phyloP scores from a whole-genome alignment of 306 rosid species.

The Castanea crenata region DNA sequence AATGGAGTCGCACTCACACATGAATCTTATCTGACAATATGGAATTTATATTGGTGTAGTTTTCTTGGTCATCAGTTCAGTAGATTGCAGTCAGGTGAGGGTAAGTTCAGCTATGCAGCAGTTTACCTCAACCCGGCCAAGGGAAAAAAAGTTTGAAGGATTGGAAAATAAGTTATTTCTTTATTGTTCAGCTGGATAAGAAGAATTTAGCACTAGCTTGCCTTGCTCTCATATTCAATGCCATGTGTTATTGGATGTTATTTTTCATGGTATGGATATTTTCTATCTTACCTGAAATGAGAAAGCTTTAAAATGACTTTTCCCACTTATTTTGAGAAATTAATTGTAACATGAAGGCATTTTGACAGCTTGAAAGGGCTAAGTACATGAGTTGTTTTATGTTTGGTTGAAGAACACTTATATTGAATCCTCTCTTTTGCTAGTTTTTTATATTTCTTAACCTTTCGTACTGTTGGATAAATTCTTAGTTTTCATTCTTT shows the following conservation, averaged over 20 bases:
- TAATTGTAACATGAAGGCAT: not conserved
- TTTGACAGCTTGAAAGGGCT: not conserved
- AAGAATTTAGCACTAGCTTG: not conserved
- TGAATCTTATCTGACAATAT: not conserved
- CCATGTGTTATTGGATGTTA: not conserved
- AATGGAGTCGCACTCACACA: too few relatives aligned
- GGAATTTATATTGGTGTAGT: not conserved
- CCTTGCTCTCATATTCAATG: not conserved
- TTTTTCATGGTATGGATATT: not conserved
- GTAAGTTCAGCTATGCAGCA: not conserved
- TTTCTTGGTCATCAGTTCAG: not conserved
- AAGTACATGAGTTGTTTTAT: not conserved
- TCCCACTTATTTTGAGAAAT: not conserved
- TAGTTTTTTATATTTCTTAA: conserved; percentile 3
- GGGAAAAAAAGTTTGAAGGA: not conserved
- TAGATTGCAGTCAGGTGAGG: not conserved
- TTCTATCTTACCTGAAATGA: not conserved
- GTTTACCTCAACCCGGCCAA: not conserved
- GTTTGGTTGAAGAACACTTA: not conserved
- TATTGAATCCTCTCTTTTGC: not conserved
- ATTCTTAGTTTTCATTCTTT: conserved; percentile 14
- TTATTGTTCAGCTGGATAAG: not conserved
- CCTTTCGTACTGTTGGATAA: conserved; percentile 14
- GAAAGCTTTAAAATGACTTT: not conserved
- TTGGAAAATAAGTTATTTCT: not conserved